Conservation (phyloP, 106 monocot genomes). For the Dactylorhiza incarnata region DNA sequence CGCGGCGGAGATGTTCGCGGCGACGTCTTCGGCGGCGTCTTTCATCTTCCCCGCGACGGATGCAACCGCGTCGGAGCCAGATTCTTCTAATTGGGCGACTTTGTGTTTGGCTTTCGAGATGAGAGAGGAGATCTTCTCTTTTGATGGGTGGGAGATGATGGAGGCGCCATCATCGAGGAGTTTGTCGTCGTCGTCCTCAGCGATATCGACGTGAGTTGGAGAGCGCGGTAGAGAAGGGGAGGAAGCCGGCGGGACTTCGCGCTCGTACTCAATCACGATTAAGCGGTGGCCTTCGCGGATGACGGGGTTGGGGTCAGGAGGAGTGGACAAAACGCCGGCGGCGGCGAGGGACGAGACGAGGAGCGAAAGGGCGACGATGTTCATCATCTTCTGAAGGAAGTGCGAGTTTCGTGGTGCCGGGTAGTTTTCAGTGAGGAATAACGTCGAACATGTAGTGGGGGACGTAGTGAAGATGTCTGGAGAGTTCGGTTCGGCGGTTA, state of each 20-base stretch:
- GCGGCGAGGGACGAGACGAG: conserved; percentile 48
- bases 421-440: neutral
- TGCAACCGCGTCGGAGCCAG: neutral
- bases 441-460: no score
- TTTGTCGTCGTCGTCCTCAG: neutral
- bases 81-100: conserved; percentile 6
- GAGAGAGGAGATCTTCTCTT: neutral
- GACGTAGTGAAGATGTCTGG: no score
- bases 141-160: neutral
- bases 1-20: conserved; percentile 11
- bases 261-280: conserved; percentile 74
- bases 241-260: conserved; percentile 8
- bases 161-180: conserved; percentile 8
- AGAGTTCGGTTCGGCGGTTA: no score
- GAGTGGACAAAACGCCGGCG: conserved; percentile 58
- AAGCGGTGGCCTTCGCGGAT: conserved; percentile 66
- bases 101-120: neutral
- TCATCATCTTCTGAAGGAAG: conserved; percentile 45
- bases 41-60: neutral
- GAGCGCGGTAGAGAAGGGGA: neutral
- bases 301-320: conserved; percentile 11
- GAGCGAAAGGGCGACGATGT: conserved; percentile 40
- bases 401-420: neutral
- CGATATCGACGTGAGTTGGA: neutral
- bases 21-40: neutral